Evolutionary conservation across 257 asterid species (phyloP).

Genomic region (Voacanga thouarsii): DNA sequence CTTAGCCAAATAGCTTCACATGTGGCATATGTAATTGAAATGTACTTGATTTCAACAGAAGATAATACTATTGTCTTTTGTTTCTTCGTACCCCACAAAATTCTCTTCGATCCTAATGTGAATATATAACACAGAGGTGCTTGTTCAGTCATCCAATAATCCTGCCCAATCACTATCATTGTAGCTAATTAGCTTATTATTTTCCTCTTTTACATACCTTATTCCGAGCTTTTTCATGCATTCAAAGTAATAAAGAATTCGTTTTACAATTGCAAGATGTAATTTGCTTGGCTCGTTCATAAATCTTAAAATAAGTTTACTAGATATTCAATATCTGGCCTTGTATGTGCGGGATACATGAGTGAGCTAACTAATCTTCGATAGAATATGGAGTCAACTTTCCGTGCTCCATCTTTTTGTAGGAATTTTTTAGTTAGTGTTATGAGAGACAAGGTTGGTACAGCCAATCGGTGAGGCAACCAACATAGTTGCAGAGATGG

Average conservation of each 20-base stretch:
- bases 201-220: neutral
- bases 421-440: neutral
- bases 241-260: neutral
- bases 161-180: conserved; percentile 5
- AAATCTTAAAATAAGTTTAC: neutral
- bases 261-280: neutral
- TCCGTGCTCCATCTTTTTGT: neutral
- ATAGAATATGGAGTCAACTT: neutral
- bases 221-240: neutral
- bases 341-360: neutral
- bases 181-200: neutral
- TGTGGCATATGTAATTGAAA: neutral
- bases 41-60: neutral
- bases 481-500: no score
- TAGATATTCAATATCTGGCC: neutral
- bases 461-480: no score
- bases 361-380: neutral
- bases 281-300: no score
- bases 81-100: neutral
- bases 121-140: conserved; percentile 1
- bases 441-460: no score
- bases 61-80: neutral
- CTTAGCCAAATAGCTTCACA: neutral
- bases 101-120: neutral
- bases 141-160: neutral